Conservation (phyloP, 257 asterid genomes). For the Fraxinus cuspidata region DNA sequence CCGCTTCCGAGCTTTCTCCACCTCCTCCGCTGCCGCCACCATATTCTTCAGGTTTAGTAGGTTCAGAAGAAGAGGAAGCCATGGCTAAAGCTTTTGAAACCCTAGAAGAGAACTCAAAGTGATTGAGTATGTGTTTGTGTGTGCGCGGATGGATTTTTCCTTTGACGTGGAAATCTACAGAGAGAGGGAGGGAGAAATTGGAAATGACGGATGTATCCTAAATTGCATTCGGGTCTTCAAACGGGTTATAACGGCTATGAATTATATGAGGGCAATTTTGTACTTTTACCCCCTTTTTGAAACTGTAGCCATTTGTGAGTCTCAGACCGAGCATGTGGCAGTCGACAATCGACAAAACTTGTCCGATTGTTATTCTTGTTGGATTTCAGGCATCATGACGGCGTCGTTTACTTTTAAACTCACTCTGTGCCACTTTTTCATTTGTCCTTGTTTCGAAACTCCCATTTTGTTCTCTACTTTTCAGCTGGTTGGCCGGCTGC, state of each 20-base stretch:
- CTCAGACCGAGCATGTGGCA: constrained; percentile 19
- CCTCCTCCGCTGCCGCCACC: constrained; percentile 37
- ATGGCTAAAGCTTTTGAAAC: constrained; percentile 30
- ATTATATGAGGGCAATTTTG: constrained; percentile 21
- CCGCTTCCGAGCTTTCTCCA: constrained; percentile 62
- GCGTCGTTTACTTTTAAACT: no score
- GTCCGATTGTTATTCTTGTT: not conserved
- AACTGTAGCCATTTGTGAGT: constrained; percentile 30
- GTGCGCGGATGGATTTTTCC: constrained; percentile 23
- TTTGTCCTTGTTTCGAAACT: no score
- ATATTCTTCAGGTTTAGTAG: constrained; percentile 57
- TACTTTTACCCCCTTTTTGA: not conserved
- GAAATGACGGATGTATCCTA: constrained; percentile 41
- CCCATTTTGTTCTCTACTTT: no score
- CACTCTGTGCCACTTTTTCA: no score
- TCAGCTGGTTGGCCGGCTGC: no score
- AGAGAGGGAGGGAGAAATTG: constrained; percentile 11
- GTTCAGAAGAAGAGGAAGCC: constrained; percentile 77
- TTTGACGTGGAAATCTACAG: constrained; percentile 37
- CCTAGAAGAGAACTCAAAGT: constrained; percentile 28
- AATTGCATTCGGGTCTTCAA: constrained; percentile 24
- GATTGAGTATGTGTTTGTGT: not conserved
- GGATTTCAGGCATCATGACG: not conserved
- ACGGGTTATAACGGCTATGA: constrained; percentile 54
- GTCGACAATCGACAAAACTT: constrained; percentile 27